Evolutionary conservation across 345 rosid species (phyloP).

Genomic region (Sapria himalayana): DNA sequence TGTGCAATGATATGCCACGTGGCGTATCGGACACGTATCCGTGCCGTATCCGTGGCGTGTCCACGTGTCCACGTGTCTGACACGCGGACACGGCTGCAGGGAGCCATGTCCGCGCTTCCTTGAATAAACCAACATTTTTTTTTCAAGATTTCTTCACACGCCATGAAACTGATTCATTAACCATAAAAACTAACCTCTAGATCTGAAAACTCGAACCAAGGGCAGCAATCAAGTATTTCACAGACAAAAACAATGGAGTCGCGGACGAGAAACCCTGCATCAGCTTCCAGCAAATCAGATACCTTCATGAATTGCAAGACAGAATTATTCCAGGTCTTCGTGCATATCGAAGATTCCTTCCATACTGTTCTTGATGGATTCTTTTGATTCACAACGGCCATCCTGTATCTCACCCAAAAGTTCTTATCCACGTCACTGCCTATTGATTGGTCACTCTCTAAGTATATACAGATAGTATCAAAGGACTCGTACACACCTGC

Average conservation of each 20-base stretch:
- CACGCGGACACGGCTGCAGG: too few relatives aligned
- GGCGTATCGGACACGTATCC: too few relatives aligned
- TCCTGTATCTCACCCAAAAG: constrained; percentile 97
- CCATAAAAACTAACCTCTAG: constrained; percentile 45
- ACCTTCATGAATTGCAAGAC: constrained; percentile 99
- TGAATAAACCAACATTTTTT: too few relatives aligned
- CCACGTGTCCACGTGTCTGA: too few relatives aligned
- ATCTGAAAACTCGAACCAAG: constrained; percentile 93
- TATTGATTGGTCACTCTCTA: constrained; percentile 94
- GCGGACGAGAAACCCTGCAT: constrained; percentile 96
- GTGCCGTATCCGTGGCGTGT: too few relatives aligned
- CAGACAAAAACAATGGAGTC: constrained; percentile 97
- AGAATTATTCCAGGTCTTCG: constrained; percentile 99
- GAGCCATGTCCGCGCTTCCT: too few relatives aligned
- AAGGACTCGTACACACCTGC: constrained; percentile 99
- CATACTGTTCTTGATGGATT: constrained; percentile 83
- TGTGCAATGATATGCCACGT: too few relatives aligned
- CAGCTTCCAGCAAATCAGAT: constrained; percentile 93
- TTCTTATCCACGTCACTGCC: constrained; percentile 87
- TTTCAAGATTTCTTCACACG: too few relatives aligned
- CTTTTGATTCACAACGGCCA: constrained; percentile 95
- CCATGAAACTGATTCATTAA: too few relatives aligned
- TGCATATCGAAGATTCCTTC: constrained; percentile 99
- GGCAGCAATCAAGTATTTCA: constrained; percentile 92
- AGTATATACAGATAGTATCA: constrained; percentile 95